Conservation (phyloP, 352 stramenopile genomes). For the Phytophthora sojae region DNA sequence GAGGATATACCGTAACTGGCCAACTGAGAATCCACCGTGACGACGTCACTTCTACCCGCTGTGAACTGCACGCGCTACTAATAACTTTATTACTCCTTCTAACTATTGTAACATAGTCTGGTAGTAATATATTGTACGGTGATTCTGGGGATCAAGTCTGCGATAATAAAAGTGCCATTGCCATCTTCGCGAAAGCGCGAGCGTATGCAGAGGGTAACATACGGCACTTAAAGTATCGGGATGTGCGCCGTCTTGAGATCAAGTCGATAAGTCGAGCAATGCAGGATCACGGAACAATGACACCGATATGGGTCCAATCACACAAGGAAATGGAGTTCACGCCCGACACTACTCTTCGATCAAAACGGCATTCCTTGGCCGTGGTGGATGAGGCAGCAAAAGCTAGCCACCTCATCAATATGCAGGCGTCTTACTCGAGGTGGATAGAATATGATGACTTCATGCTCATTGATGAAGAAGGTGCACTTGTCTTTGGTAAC, state of each 20-base stretch:
- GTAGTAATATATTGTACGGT: neutral
- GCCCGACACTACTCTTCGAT: neutral
- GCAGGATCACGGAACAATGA: neutral
- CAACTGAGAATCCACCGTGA: neutral
- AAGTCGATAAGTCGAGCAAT: neutral
- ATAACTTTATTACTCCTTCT: too few species aligned
- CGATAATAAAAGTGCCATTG: slow-evolving; percentile 16
- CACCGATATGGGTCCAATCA: neutral
- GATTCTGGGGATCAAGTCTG: slow-evolving; percentile 5
- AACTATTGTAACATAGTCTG: too few species aligned
- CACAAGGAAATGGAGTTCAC: neutral
- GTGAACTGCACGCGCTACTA: slow-evolving; percentile 10
- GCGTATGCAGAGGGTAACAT: neutral
- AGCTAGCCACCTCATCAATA: neutral
- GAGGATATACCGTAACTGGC: neutral
- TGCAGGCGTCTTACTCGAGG: neutral
- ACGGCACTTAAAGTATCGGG: neutral
- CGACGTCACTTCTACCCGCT: slow-evolving; percentile 15
- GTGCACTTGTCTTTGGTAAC: neutral
- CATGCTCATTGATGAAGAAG: neutral
- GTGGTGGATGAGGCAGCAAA: neutral
- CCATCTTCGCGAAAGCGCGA: neutral
- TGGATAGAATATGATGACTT: neutral
- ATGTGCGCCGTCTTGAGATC: neutral
- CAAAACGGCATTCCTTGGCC: neutral